Percentiles rank a stretch among this genome's conserved stretches.
Conservation (phyloP, 768 basidiomycete species). For the Chiua virens region DNA sequence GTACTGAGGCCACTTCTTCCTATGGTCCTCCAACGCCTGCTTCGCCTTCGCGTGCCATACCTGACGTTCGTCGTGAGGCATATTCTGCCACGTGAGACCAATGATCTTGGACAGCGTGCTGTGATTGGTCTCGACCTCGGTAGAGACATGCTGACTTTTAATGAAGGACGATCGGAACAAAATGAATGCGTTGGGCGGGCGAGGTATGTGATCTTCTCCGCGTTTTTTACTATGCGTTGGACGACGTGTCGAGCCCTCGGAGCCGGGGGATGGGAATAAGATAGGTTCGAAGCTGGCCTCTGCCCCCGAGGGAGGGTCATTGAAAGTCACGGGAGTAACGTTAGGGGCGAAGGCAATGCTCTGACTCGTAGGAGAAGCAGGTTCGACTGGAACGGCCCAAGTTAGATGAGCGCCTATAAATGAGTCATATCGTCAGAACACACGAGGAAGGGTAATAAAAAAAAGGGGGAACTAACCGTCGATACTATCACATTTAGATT, state of each 20-base stretch:
- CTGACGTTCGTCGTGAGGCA: slow-evolving; percentile 72
- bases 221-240: slow-evolving; percentile 67
- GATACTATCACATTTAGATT: slow-evolving; percentile 31
- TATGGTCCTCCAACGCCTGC: slow-evolving; percentile 70
- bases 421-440: slow-evolving; percentile 14
- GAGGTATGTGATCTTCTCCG: slow-evolving; percentile 74
- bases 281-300: slow-evolving; percentile 43
- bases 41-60: slow-evolving; percentile 79
- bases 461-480: slow-evolving; percentile 34
- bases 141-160: slow-evolving; percentile 73
- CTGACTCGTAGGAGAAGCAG: slow-evolving; percentile 29
- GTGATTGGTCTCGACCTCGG: slow-evolving; percentile 79
- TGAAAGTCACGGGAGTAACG: slow-evolving; percentile 58
- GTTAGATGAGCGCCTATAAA: slow-evolving; percentile 42
- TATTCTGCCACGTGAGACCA: slow-evolving; percentile 78
- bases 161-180: slow-evolving; percentile 84
- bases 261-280: slow-evolving; percentile 56
- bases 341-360: slow-evolving; percentile 58
- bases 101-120: slow-evolving; percentile 84
- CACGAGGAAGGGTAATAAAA: not conserved
- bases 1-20: slow-evolving; percentile 69
- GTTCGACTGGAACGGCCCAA: slow-evolving; percentile 47
- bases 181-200: slow-evolving; percentile 85
- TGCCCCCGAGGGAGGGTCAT: slow-evolving; percentile 42
- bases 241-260: slow-evolving; percentile 38